These are phyloP conservation scores for Cubamyces lactineus DNA, from an alignment of 768 basidiomycete genomes.

Conservation along the genomic window DNA sequence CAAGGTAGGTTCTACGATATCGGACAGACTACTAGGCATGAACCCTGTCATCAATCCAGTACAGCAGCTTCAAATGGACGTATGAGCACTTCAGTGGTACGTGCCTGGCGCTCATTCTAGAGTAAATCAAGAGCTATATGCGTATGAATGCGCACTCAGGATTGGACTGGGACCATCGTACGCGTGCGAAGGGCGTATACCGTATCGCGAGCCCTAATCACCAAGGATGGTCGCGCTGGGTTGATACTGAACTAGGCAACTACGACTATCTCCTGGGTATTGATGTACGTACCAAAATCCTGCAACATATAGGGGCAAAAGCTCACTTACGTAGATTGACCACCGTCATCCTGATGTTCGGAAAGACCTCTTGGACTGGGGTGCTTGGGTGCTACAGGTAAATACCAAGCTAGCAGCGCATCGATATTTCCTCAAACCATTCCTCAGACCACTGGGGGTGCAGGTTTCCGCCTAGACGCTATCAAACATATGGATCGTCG, in stretches of 20 bases:
- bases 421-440: neutral
- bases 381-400: conserved; percentile 71
- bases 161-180: conserved; percentile 81
- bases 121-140: too few relatives aligned
- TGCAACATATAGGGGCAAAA: neutral
- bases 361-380: conserved; percentile 77
- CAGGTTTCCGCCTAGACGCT: conserved; percentile 86
- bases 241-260: conserved; percentile 85
- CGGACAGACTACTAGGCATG: neutral
- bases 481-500: conserved; percentile 85
- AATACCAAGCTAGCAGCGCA: neutral
- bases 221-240: conserved; percentile 80
- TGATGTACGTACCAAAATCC: conserved; percentile 51
- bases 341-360: conserved; percentile 81
- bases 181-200: conserved; percentile 66
- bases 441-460: conserved; percentile 62
- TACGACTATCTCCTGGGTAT: conserved; percentile 82
- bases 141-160: conserved; percentile 43
- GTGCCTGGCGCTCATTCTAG: conserved; percentile 8
- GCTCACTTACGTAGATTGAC: conserved; percentile 8
- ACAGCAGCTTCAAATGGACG: conserved; percentile 73
- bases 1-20: conserved; percentile 51
- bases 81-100: conserved; percentile 80
- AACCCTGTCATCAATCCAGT: conserved; percentile 44
- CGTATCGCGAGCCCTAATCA: conserved; percentile 67